These are phyloP conservation scores for Myochromella boudieri DNA, from an alignment of 768 basidiomycete species.

Conservation along the genomic window DNA sequence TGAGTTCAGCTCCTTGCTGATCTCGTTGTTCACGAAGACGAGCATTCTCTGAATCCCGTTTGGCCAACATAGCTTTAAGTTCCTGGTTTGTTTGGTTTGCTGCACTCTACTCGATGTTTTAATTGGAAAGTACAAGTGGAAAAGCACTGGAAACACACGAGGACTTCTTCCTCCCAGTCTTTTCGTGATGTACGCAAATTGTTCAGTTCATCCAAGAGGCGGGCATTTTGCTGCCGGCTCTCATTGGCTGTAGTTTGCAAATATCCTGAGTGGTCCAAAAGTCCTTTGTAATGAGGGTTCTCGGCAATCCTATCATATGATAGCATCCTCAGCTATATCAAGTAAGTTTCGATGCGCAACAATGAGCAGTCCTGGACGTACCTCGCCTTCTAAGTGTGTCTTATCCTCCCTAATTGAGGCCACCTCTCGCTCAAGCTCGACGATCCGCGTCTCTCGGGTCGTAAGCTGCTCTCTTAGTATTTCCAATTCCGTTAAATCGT, in stretches of 20 bases:
- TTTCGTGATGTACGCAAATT: constrained; percentile 36
- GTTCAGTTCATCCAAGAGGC: constrained; percentile 44
- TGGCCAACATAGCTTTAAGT: constrained; percentile 54
- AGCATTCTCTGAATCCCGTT: constrained; percentile 64
- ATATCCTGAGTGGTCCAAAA: constrained; percentile 53
- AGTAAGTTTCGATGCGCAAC: neutral
- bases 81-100: constrained; percentile 61
- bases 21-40: constrained; percentile 76
- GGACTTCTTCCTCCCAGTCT: constrained; percentile 45
- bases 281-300: constrained; percentile 51
- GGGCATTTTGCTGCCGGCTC: constrained; percentile 34
- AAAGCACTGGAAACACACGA: constrained; percentile 33
- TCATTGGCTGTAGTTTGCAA: constrained; percentile 44
- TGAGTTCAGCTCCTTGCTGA: constrained; percentile 59
- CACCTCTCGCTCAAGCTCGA: constrained; percentile 46
- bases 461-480: constrained; percentile 42
- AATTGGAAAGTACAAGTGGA: constrained; percentile 10
- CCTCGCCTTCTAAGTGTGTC: constrained; percentile 44
- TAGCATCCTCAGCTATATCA: constrained; percentile 37
- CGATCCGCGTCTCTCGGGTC: constrained; percentile 43
- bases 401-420: constrained; percentile 46
- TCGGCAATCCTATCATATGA: constrained; percentile 47
- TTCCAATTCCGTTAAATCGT: constrained; percentile 34
- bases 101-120: constrained; percentile 23
- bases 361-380: constrained; percentile 20